Evolutionary conservation across 1,284 basidiomycete genomes (phyloP).

Genomic region (Coniophora puteana): DNA sequence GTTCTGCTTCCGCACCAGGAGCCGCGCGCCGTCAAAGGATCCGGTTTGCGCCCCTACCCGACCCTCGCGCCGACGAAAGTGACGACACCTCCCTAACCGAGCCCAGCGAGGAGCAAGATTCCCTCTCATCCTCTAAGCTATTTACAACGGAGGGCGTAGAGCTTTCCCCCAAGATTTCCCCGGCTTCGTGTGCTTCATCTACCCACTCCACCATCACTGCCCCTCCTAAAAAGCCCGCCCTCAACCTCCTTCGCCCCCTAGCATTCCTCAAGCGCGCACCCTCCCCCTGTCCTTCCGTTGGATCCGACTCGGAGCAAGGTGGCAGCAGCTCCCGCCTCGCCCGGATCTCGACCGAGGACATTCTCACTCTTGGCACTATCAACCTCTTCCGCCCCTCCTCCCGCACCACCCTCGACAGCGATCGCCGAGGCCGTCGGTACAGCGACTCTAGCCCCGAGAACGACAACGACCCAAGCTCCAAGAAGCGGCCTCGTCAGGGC

Average conservation of each 20-base stretch:
- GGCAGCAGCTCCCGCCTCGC: conserved; percentile 13
- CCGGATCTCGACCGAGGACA: conserved; percentile 37
- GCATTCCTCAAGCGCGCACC: background rate
- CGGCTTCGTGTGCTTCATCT: background rate
- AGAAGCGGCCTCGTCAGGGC: conserved; percentile 20
- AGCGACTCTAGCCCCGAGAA: conserved; percentile 10
- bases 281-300: conserved; percentile 11
- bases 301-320: too few species aligned
- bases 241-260: conserved; percentile 2
- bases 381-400: conserved; percentile 47
- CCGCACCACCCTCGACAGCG: conserved; percentile 17
- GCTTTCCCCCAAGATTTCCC: too few species aligned
- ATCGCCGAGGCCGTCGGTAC: too few species aligned
- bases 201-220: too few species aligned
- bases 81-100: conserved; percentile 22
- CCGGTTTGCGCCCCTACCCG: conserved; percentile 76
- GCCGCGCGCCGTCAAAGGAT: too few species aligned
- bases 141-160: too few species aligned
- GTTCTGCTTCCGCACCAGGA: too few species aligned
- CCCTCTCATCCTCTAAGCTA: too few species aligned
- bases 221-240: too few species aligned
- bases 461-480: conserved; percentile 26
- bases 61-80: conserved; percentile 44
- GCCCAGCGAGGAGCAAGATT: conserved; percentile 10
- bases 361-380: conserved; percentile 39